Conservation (phyloP, 495 filamentous ascomycete species). For the Platismatia glauca region DNA sequence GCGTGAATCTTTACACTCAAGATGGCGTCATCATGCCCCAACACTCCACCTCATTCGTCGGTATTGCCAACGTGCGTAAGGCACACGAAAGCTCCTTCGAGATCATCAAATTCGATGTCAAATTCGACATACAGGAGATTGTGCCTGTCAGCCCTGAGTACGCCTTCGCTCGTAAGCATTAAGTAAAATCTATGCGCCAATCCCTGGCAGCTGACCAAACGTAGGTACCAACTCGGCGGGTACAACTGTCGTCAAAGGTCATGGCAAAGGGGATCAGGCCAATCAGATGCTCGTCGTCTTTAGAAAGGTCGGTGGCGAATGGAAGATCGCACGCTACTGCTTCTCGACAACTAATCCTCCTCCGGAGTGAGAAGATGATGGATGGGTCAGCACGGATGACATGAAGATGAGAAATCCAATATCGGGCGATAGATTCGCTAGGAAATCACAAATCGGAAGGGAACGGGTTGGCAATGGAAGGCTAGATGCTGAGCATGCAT, state of each 20-base stretch:
- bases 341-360: conserved; percentile 15
- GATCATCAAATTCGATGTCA: conserved; percentile 17
- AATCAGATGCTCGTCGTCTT: conserved; percentile 18
- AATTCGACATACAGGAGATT: conserved; percentile 18
- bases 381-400: neutral
- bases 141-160: conserved; percentile 11
- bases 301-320: conserved; percentile 11
- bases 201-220: neutral
- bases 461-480: neutral
- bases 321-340: conserved; percentile 20
- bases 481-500: neutral
- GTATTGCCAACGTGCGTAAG: conserved; percentile 11
- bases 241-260: conserved; percentile 8
- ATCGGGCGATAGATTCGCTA: neutral
- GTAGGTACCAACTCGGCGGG: conserved; percentile 13
- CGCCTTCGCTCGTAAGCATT: neutral
- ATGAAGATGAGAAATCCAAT: neutral
- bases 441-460: neutral
- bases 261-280: conserved; percentile 9
- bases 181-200: neutral
- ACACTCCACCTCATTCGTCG: conserved; percentile 13
- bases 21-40: conserved; percentile 19
- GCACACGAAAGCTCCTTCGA: conserved; percentile 13
- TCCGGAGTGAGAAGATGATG: neutral
- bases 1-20: conserved; percentile 12